A percentile compares a stretch with the other conserved stretches of the same genome.
Evolutionary conservation across 805 yeast species (phyloP).

Genomic region (Nakazawaea wickerhamii): DNA sequence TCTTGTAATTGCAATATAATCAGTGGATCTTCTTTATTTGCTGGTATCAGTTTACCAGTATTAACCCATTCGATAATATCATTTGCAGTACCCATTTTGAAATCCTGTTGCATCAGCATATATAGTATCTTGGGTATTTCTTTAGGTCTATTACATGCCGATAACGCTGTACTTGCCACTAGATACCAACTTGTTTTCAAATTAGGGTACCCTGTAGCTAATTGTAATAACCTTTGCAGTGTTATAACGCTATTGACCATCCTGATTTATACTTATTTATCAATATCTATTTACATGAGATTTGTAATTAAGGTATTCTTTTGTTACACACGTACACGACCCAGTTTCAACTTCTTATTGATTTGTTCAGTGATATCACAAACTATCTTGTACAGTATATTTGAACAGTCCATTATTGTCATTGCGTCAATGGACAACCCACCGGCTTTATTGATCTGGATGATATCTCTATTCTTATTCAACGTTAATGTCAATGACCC

Average conservation of each 20-base stretch:
- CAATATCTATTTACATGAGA: no score
- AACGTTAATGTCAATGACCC: slow-evolving; percentile 82
- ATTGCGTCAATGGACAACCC: slow-evolving; percentile 78
- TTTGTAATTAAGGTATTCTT: no score
- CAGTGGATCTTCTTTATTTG: no score
- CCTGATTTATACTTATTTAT: no score
- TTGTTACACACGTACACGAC: background rate
- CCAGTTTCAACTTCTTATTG: slow-evolving; percentile 46
- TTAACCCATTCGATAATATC: background rate
- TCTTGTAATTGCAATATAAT: slow-evolving; percentile 54
- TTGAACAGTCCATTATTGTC: slow-evolving; percentile 61
- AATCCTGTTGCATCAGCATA: slow-evolving; percentile 44
- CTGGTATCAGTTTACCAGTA: no score
- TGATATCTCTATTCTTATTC: slow-evolving; percentile 85
- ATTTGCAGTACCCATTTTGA: slow-evolving; percentile 9
- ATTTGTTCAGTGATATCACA: slow-evolving; percentile 61
- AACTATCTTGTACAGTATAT: slow-evolving; percentile 59
- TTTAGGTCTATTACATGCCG: slow-evolving; percentile 77
- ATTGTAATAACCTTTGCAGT: slow-evolving; percentile 1
- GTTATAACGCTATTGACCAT: background rate
- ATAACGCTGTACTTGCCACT: slow-evolving; percentile 74
- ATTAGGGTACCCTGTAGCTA: slow-evolving; percentile 1
- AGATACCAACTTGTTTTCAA: slow-evolving; percentile 56
- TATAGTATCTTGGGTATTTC: slow-evolving; percentile 74
- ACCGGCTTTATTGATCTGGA: slow-evolving; percentile 87